Evolutionary conservation across 106 monocot genomes (phyloP).

Genomic region (Apostasia shenzhenica): DNA sequence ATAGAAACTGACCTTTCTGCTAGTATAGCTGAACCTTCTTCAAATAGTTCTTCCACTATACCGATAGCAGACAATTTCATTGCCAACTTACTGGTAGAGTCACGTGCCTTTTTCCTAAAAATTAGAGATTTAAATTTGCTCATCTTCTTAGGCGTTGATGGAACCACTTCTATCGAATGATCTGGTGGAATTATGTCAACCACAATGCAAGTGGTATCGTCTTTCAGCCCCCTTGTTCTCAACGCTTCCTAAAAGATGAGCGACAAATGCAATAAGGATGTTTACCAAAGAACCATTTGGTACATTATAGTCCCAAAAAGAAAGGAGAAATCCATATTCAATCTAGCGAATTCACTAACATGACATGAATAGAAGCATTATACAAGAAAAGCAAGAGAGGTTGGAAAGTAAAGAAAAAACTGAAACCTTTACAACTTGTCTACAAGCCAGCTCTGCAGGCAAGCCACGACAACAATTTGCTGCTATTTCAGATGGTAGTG

Average conservation of each 20-base stretch:
- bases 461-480: conserved; percentile 65
- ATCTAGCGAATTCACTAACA: too few relatives aligned
- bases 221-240: conserved; percentile 75
- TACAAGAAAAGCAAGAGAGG: too few relatives aligned
- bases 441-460: conserved; percentile 76
- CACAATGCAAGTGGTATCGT: conserved; percentile 95
- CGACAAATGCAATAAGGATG: background rate
- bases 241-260: conserved; percentile 60
- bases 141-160: conserved; percentile 44
- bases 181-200: conserved; percentile 84
- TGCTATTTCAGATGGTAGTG: conserved; percentile 49
- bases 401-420: too few relatives aligned
- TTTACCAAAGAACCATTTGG: background rate
- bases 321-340: too few relatives aligned
- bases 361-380: too few relatives aligned
- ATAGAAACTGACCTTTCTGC: conserved; percentile 29
- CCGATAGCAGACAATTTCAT: conserved; percentile 48
- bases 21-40: conserved; percentile 97
- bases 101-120: conserved; percentile 36
- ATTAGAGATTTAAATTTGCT: conserved; percentile 53
- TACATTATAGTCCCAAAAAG: too few relatives aligned
- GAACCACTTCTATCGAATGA: conserved; percentile 33
- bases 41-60: conserved; percentile 83
- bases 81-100: conserved; percentile 45
- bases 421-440: conserved; percentile 70